These are phyloP conservation scores for Pichia sp. DNA, from an alignment of 1,139 yeast species.

Conservation along the genomic window DNA sequence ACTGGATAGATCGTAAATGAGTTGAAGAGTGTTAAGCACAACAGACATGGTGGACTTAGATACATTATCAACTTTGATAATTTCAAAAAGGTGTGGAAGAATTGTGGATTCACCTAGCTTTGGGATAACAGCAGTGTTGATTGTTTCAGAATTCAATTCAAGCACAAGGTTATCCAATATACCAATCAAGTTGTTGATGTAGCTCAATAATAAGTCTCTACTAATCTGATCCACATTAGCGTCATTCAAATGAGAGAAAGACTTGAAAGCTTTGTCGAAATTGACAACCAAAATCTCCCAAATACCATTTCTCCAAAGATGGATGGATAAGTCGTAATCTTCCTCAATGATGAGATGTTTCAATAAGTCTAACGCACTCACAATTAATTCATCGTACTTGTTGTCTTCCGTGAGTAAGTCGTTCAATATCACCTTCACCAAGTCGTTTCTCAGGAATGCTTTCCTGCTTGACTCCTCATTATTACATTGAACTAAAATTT, in stretches of 20 bases:
- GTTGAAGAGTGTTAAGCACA: slow-evolving; percentile 45
- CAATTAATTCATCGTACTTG: slow-evolving; percentile 47
- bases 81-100: slow-evolving; percentile 33
- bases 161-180: slow-evolving; percentile 57
- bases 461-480: slow-evolving; percentile 37
- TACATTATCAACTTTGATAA: slow-evolving; percentile 2
- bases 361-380: slow-evolving; percentile 73
- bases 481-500: slow-evolving; percentile 33
- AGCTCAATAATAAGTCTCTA: slow-evolving; percentile 41
- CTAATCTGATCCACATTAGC: slow-evolving; percentile 31
- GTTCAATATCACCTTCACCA: slow-evolving; percentile 49
- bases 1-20: slow-evolving; percentile 59
- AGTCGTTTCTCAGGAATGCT: slow-evolving; percentile 59
- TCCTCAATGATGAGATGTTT: slow-evolving; percentile 78
- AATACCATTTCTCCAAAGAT: slow-evolving; percentile 71
- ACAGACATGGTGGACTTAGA: slow-evolving; percentile 28
- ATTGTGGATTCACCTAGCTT: slow-evolving; percentile 32
- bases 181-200: slow-evolving; percentile 67
- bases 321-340: slow-evolving; percentile 77
- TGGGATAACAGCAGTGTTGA: slow-evolving; percentile 39
- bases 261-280: slow-evolving; percentile 44
- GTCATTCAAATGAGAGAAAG: slow-evolving; percentile 38
- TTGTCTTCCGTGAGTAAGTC: slow-evolving; percentile 6
- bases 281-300: slow-evolving; percentile 49
- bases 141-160: slow-evolving; percentile 55